A percentile compares a stretch with the other conserved stretches of the same genome.
These are phyloP conservation scores for Porcisia hertigi DNA, from an alignment of 208 protist species.

Conservation along the genomic window DNA sequence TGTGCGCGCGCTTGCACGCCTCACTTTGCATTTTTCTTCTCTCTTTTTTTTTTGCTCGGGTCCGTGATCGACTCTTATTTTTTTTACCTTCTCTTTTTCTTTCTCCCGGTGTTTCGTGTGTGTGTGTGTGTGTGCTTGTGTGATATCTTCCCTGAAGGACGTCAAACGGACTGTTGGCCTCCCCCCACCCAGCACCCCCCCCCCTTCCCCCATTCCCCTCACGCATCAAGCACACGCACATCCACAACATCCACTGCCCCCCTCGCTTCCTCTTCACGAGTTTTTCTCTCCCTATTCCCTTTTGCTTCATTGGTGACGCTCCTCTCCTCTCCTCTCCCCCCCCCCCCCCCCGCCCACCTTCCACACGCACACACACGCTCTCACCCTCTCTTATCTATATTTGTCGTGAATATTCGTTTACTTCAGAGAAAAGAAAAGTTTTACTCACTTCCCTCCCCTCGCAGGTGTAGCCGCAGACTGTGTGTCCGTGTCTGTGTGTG, in stretches of 20 bases:
- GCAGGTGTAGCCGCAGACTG: too few species aligned
- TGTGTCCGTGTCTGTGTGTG: too few species aligned
- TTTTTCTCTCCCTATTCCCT: neutral
- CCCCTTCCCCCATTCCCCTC: too few species aligned
- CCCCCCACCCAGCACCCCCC: neutral
- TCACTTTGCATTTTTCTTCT: too few species aligned
- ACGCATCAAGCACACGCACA: neutral
- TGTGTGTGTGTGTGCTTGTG: neutral
- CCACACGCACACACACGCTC: too few species aligned
- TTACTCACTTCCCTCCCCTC: neutral
- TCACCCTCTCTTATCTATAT: too few species aligned
- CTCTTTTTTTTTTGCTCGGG: neutral
- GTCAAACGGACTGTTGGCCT: constrained; percentile 5
- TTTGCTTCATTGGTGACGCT: neutral
- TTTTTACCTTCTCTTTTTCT: neutral
- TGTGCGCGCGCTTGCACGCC: too few species aligned
- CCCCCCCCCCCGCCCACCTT: neutral
- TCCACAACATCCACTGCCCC: neutral
- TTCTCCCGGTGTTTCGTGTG: neutral
- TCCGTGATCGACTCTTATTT: neutral
- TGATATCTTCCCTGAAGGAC: neutral
- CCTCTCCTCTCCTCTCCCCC: neutral
- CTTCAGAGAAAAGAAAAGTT: too few species aligned
- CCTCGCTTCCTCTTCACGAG: neutral
- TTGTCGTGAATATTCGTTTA: too few species aligned